Base-by-base conservation (phyloP, 2,329 filamentous ascomycete species). In the Colletotrichum sp. region DNA sequence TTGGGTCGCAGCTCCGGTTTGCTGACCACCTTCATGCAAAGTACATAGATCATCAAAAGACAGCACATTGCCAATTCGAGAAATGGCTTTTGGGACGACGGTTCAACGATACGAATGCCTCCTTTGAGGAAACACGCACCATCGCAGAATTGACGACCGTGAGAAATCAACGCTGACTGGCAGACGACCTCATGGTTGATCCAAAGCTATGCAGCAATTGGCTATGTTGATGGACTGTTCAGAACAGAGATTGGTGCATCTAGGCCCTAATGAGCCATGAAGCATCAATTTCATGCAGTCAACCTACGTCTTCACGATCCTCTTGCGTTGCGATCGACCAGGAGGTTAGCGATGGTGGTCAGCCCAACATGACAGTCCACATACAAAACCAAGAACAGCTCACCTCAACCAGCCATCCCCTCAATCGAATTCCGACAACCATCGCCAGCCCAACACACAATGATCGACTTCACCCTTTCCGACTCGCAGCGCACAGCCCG, bases 381-480 rank as follows among this genome's bases (percentile, higher is more conserved):
- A 0, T 49, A 49, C 44, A 49, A 0, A 49, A 49, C 6, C 44
- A 0, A 49, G 44, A 0, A 21, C 44, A 49, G 9, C n/a, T 49
- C 44, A 7, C 44, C 3, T 49, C 24, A 26, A 26, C 24, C 24
- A 26, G 24, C 24, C 24, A 26, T 26, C 24, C 24, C 24, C 13
- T 7, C 34, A 36, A 36, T 36, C 7, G 34, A 36, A 36, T 16
- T 0, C 3, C 34, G 34, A 36, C 16, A 21, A 13, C 28, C 28
- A 34, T 32, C 18, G 12, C 16, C 10, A 62, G 7, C 2, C 28
- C 18, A 34, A 7, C 18, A 16, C 28, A 3, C 16, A 32, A 62
- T 69, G 67, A 62, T 69, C 7, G 67, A 62, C 32, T 69, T 69
- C 24, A 62, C 55, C 16, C 67, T 32, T 3, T 69, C 55, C 15